Evolutionary conservation across 768 basidiomycete genomes (phyloP), one percentile per base, ranked within the genome.

Genomic region (Lyophyllum shimeji): DNA sequence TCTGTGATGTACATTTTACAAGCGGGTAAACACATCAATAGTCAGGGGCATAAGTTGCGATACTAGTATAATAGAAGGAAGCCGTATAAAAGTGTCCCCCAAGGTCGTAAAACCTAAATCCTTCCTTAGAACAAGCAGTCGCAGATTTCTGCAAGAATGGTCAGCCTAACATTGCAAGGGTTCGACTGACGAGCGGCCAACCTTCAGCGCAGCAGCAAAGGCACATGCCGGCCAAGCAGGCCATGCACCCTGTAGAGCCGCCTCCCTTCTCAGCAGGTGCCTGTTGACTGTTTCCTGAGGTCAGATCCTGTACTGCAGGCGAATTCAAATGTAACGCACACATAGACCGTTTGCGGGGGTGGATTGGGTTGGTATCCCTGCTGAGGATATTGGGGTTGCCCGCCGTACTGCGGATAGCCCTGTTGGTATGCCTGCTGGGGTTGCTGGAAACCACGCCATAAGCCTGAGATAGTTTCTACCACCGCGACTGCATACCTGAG

Each of bases 181-280:
- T 20, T 17, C 7, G 1, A 50, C 9, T 29, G 29, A 58, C 34
- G 31, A 60, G 37, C 15, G 27, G 57, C 60, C 53, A 34, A 86
- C 85, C 85, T 73, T 90, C 87, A n/a, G 83, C 83, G 64, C 84
- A 86, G 71, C 87, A 90, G 68, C 87, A 90, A 62, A 84, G 69
- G 59, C 78, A 82, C 9, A 79, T 70, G 55, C 81, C 84, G 20
- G 86, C 84, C 65, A 87, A 71, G 69, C 89, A 90, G 13, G 87
- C 87, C 70, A 77, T 76, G 63, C 82, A 84, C 39, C 81, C 80
- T 9, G 69, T 75, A 18, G 61, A 58, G 60, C 61, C 66, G 23
- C 78, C 74, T 24, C 72, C 68, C 60, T 82, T 82, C 57, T 82
- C 68, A 69, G 80, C 68, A 69, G 80, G 67, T 65, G 76, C 72